phyloP scores from a whole-genome alignment of 768 basidiomycete genomes.

The Tephrocybe sp. region DNA sequence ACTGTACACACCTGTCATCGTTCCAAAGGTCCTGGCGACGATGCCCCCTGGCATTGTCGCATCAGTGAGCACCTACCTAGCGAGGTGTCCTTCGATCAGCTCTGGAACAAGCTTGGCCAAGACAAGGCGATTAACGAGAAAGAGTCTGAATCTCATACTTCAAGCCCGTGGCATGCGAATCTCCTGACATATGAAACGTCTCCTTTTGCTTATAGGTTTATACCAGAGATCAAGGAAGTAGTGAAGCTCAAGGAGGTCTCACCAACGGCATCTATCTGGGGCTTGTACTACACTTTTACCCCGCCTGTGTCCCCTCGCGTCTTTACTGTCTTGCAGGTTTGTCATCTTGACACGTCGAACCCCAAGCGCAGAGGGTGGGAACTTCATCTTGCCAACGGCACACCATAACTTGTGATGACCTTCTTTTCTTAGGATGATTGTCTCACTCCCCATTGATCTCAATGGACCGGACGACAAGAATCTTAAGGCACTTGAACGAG shows the following conservation, averaged over 20 bases:
- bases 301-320: conserved; percentile 70
- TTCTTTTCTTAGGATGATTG: conserved; percentile 32
- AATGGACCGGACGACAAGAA: conserved; percentile 47
- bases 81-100: conserved; percentile 71
- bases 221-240: conserved; percentile 62
- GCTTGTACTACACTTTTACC: conserved; percentile 68
- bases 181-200: conserved; percentile 11
- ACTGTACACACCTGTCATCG: conserved; percentile 55
- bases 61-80: conserved; percentile 60
- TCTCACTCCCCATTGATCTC: conserved; percentile 72
- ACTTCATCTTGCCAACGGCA: background rate
- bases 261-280: conserved; percentile 64
- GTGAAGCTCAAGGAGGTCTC: conserved; percentile 62
- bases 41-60: conserved; percentile 66
- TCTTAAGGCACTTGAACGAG: conserved; percentile 58
- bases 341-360: conserved; percentile 43
- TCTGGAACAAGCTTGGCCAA: conserved; percentile 66
- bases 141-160: conserved; percentile 38
- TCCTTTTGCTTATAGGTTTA: conserved; percentile 44
- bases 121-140: conserved; percentile 70
- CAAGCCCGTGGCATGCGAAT: conserved; percentile 11
- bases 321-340: conserved; percentile 74
- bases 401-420: background rate
- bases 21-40: conserved; percentile 51
- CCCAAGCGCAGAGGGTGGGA: conserved; percentile 59